phyloP scores from a whole-genome alignment of 2,329 filamentous ascomycete genomes.

The Xylariaceae sp. region DNA sequence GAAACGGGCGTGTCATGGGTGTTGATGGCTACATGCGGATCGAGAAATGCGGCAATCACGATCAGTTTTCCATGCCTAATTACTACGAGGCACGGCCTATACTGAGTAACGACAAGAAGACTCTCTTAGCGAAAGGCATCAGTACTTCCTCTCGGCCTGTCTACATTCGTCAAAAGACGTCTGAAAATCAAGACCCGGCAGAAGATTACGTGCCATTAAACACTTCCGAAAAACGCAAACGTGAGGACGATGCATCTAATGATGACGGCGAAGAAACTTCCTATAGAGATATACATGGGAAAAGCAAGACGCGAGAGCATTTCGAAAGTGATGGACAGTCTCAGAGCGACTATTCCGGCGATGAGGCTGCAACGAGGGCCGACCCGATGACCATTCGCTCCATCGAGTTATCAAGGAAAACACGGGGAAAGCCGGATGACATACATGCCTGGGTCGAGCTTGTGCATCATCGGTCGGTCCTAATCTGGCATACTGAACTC shows the following conservation, averaged over 20 bases:
- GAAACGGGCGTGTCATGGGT: constrained; percentile 69
- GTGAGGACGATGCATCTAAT: constrained; percentile 26
- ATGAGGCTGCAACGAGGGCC: constrained; percentile 32
- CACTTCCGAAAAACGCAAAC: constrained; percentile 41
- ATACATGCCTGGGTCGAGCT: constrained; percentile 72
- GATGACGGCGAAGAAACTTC: constrained; percentile 47
- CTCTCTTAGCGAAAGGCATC: constrained; percentile 42
- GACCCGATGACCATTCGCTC: constrained; percentile 51
- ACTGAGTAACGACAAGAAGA: constrained; percentile 43
- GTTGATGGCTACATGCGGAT: constrained; percentile 57
- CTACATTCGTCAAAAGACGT: constrained; percentile 34
- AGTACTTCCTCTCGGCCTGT: constrained; percentile 38
- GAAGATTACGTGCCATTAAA: constrained; percentile 49
- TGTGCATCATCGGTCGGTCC: constrained; percentile 57
- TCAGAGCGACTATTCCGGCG: constrained; percentile 41
- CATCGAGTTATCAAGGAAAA: constrained; percentile 57
- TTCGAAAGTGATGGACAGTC: constrained; percentile 49
- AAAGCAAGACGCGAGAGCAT: constrained; percentile 47
- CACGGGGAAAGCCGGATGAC: constrained; percentile 64
- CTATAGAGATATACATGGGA: constrained; percentile 64
- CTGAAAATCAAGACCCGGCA: constrained; percentile 21
- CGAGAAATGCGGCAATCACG: constrained; percentile 58
- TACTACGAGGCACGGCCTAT: constrained; percentile 39
- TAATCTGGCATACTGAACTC: no score
- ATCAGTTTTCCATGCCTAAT: constrained; percentile 49